Percentiles rank a stretch among this genome's conserved stretches.
These are phyloP conservation scores for Mycena crocata DNA, from an alignment of 768 basidiomycete genomes.

Conservation along the genomic window DNA sequence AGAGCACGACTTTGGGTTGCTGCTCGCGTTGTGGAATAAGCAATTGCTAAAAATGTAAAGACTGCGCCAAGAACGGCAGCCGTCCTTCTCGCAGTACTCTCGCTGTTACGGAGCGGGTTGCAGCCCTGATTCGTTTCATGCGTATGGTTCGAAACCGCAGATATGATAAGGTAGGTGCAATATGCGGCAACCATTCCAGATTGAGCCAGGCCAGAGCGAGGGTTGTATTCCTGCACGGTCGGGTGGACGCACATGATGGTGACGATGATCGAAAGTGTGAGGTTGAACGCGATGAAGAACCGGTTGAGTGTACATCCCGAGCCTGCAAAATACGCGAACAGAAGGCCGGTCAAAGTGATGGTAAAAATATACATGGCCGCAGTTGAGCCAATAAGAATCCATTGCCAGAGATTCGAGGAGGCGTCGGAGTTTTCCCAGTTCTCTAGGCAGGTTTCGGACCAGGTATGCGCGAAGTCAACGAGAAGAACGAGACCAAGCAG, in stretches of 20 bases:
- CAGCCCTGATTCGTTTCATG: constrained; percentile 73
- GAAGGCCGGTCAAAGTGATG: constrained; percentile 86
- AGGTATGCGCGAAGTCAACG: constrained; percentile 98
- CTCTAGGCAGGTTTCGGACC: constrained; percentile 96
- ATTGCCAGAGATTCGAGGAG: constrained; percentile 93
- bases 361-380: constrained; percentile 87
- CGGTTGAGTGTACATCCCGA: constrained; percentile 91
- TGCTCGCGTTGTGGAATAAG: constrained; percentile 95
- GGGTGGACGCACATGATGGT: constrained; percentile 89
- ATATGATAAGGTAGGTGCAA: constrained; percentile 94
- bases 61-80: constrained; percentile 91
- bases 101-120: constrained; percentile 85
- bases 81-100: constrained; percentile 76
- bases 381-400: constrained; percentile 93
- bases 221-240: constrained; percentile 89
- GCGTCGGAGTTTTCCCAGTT: constrained; percentile 87
- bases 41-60: constrained; percentile 98
- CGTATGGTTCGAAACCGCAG: constrained; percentile 92
- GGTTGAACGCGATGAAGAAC: constrained; percentile 98
- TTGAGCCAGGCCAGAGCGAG: constrained; percentile 94
- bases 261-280: constrained; percentile 81
- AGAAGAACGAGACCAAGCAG: constrained; percentile 96
- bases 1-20: constrained; percentile 95
- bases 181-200: constrained; percentile 98
- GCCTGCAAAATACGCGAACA: constrained; percentile 93